A percentile compares a stretch with the other conserved stretches of the same genome.
Conservation (phyloP, 225 moss, liverwort and hornwort genomes). For the Physcomitrellopsis africana region DNA sequence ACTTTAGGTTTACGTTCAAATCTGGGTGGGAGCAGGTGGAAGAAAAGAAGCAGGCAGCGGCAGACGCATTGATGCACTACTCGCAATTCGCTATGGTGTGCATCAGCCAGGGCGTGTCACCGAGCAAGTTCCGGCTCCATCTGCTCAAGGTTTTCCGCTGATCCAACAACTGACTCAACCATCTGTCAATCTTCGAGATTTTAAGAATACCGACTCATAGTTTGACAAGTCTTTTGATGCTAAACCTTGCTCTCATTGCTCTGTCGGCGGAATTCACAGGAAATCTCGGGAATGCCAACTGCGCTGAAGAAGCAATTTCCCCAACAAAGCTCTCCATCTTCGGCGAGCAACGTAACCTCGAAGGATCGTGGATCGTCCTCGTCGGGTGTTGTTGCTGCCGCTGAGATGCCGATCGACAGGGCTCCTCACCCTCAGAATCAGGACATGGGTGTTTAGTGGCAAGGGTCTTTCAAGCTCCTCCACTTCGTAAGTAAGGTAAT, state of each 20-base stretch:
- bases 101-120: constrained; percentile 71
- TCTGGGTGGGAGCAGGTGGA: constrained; percentile 55
- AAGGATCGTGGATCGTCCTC: constrained; percentile 55
- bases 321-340: constrained; percentile 50
- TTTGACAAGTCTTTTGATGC: background rate
- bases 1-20: constrained; percentile 20
- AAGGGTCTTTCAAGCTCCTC: too few relatives aligned
- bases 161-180: background rate
- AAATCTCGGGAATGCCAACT: constrained; percentile 81
- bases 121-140: constrained; percentile 88
- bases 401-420: constrained; percentile 36
- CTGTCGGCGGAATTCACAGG: constrained; percentile 40
- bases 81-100: constrained; percentile 84
- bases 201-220: background rate
- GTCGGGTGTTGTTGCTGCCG: constrained; percentile 35
- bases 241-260: background rate
- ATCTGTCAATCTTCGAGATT: background rate
- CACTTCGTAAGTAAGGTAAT: too few relatives aligned
- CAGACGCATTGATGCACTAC: constrained; percentile 76
- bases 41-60: constrained; percentile 87
- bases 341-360: constrained; percentile 42
- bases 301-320: constrained; percentile 43
- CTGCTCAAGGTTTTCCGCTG: constrained; percentile 69
- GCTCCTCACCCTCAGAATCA: constrained; percentile 27
- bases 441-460: constrained; percentile 37